phyloP scores from a whole-genome alignment of 345 rosid species.

The Brassica rapa region DNA sequence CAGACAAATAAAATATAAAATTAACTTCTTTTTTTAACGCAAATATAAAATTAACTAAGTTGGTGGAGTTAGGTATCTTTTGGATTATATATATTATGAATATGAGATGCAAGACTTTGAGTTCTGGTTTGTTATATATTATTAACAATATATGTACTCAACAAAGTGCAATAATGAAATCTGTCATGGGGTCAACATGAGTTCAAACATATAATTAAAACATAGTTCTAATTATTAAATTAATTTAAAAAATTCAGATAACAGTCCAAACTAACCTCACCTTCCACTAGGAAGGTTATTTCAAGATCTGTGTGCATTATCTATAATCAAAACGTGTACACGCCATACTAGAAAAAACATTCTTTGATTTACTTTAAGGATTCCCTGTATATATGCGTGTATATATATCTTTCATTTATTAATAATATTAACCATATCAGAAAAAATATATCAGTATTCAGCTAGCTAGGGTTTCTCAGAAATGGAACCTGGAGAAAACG shows the following conservation, averaged over 20 bases:
- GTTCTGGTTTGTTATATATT: slow-evolving; percentile 28
- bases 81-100: slow-evolving; percentile 29
- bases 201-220: slow-evolving; percentile 27
- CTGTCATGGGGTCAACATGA: slow-evolving; percentile 33
- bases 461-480: slow-evolving; percentile 29
- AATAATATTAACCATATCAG: background rate
- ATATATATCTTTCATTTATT: background rate
- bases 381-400: background rate
- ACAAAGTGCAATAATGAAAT: slow-evolving; percentile 30
- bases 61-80: slow-evolving; percentile 42
- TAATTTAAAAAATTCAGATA: background rate
- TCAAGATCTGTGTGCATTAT: slow-evolving; percentile 10
- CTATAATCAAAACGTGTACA: slow-evolving; percentile 27
- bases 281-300: slow-evolving; percentile 22
- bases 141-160: background rate
- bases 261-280: slow-evolving; percentile 25
- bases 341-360: slow-evolving; percentile 33
- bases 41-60: slow-evolving; percentile 16
- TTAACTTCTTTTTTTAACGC: background rate
- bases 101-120: slow-evolving; percentile 30
- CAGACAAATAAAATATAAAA: background rate
- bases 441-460: background rate
- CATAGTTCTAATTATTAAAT: background rate
- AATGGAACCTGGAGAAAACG: slow-evolving; percentile 85
- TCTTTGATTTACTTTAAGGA: slow-evolving; percentile 40